Evolutionary conservation across 371 early-diverging fungal species (phyloP), one percentile per base, ranked within the genome.

Genomic region (Batkoa obscura): DNA sequence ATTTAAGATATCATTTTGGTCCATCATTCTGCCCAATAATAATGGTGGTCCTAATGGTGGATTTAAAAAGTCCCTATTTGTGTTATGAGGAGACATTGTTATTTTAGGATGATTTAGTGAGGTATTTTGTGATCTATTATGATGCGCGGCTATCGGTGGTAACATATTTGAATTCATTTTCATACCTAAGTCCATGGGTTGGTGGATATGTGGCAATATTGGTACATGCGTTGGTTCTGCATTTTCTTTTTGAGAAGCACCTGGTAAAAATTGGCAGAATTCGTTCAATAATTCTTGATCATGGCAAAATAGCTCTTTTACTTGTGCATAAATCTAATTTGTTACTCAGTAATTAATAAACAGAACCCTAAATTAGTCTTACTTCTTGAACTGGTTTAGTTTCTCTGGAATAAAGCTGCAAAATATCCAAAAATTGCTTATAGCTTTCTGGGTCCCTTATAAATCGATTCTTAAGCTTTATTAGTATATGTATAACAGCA

Each of bases 231-330:
- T n/a, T n/a, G n/a, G n/a, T n/a, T n/a, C n/a, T n/a, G n/a, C n/a
- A n/a, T n/a, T n/a, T n/a, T n/a, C n/a, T n/a, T n/a, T n/a, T n/a
- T n/a, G n/a, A n/a, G 45, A 45, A 1, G 75, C 76, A 57, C 89
- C 89, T 0, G 97, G 95, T 42, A 96, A 66, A 66, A 98, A 98
- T 62, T 91, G 91, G 67, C 88, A 90, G 64, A 97, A 95, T 65
- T 97, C 96, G 38, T 86, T 90, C 55, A 97, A 62, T 43, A 97
- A 68, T 67, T 95, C 95, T 0, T 84, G 80, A 0, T 86, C 87
- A 9, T 71, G 74, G 38, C 80, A 74, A 64, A 97, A 94, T 43
- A 97, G 64, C 10, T 73, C 64, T 50, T 84, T 79, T 5, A 95
- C 91, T 63, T 91, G 86, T 0, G 81, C 74, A 66, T 92, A 94